Conservation (phyloP, 164 flowering plant species). For the Sedum album region DNA sequence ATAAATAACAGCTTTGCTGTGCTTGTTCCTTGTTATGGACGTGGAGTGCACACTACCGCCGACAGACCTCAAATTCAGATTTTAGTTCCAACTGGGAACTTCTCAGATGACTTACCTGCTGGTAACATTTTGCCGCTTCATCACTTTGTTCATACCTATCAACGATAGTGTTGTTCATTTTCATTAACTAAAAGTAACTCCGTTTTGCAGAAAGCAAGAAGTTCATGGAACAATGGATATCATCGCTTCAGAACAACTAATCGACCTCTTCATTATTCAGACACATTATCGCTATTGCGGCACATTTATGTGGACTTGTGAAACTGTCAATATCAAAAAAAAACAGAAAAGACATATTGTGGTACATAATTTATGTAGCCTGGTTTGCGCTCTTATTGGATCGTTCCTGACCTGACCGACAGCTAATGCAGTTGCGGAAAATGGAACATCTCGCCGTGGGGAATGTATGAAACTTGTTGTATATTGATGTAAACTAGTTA, state of each 20-base stretch:
- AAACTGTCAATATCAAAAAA: not conserved
- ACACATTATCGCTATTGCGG: not conserved
- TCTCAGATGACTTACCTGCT: constrained; percentile 22
- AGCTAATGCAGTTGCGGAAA: not conserved
- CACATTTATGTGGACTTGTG: constrained; percentile 2
- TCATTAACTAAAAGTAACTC: not conserved
- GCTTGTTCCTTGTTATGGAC: constrained; percentile 39
- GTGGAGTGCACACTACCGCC: constrained; percentile 21
- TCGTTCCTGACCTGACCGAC: not conserved
- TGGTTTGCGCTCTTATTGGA: not conserved
- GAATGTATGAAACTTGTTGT: not conserved
- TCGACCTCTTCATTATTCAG: not conserved
- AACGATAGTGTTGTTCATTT: not conserved
- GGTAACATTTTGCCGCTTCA: constrained; percentile 17
- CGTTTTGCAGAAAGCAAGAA: not conserved
- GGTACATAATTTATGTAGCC: constrained; percentile 7
- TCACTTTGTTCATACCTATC: not conserved
- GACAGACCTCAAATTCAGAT: constrained; percentile 23
- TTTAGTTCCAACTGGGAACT: constrained; percentile 24
- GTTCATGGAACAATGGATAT: constrained; percentile 9
- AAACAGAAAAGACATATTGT: not conserved
- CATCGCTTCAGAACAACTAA: constrained; percentile 3
- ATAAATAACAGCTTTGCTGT: constrained; percentile 31
- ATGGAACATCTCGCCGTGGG: not conserved
- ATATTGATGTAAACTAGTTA: not conserved